Conservation (phyloP, 306 rosid genomes). For the Malus sylvestris region DNA sequence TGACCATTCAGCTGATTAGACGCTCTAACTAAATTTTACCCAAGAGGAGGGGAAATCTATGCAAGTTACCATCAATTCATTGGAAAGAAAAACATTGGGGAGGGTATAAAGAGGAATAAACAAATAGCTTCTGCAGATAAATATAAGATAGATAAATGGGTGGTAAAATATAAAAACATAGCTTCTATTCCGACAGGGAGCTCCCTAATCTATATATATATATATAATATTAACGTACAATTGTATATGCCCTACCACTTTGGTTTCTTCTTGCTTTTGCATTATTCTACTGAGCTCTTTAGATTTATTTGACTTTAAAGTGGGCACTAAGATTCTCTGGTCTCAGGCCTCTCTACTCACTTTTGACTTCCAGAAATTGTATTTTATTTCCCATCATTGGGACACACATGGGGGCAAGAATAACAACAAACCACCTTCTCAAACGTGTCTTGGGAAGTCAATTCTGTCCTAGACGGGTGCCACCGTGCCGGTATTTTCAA, state of each 20-base stretch:
- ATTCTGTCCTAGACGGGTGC: not conserved
- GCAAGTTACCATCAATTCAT: not conserved
- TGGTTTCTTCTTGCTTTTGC: slow-evolving; percentile 10
- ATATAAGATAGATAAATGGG: slow-evolving; percentile 6
- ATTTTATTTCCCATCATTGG: slow-evolving; percentile 12
- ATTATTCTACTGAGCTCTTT: slow-evolving; percentile 19
- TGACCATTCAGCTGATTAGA: too few species aligned
- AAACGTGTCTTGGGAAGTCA: not conserved
- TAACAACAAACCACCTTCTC: not conserved
- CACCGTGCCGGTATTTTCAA: too few species aligned
- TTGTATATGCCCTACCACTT: not conserved
- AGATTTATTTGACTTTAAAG: slow-evolving; percentile 24
- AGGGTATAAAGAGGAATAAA: not conserved
- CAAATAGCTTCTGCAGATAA: not conserved
- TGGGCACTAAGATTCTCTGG: slow-evolving; percentile 39
- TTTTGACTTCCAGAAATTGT: slow-evolving; percentile 38
- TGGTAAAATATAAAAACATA: slow-evolving; percentile 15
- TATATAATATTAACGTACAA: too few species aligned
- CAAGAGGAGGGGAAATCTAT: not conserved
- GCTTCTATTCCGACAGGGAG: slow-evolving; percentile 56
- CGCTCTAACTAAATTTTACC: too few species aligned
- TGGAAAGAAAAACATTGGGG: not conserved
- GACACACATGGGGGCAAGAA: slow-evolving; percentile 13
- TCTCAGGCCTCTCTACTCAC: slow-evolving; percentile 27
- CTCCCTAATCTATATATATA: not conserved